phyloP scores from a whole-genome alignment of 2,329 filamentous ascomycete genomes.

The Tolypocladium nubicola region DNA sequence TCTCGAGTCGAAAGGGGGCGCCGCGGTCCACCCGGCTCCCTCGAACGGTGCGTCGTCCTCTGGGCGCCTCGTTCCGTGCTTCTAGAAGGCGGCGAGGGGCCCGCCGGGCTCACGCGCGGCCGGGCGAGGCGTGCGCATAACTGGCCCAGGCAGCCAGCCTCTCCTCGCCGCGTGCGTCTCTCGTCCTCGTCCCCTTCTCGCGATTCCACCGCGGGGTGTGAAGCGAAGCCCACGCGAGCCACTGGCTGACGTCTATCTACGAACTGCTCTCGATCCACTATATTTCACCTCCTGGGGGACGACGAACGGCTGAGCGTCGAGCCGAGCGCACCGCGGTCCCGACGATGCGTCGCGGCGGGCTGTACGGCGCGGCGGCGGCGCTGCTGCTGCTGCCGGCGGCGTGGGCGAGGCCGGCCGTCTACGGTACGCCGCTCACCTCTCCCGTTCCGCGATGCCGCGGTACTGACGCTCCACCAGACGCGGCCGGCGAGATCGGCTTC shows the following conservation, averaged over 20 bases:
- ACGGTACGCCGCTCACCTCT: not conserved
- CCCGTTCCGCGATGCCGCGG: too few relatives aligned
- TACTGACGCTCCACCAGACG: not conserved
- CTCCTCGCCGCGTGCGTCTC: not conserved
- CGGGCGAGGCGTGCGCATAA: not conserved
- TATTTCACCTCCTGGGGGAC: not conserved
- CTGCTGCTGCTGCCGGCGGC: conserved; percentile 5
- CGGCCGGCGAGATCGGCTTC: not conserved
- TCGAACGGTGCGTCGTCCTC: too few relatives aligned
- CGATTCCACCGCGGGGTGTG: not conserved
- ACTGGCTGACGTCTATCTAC: too few relatives aligned
- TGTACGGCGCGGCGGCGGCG: conserved; percentile 5
- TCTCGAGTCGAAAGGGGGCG: too few relatives aligned
- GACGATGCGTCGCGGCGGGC: not conserved
- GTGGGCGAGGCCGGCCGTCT: not conserved
- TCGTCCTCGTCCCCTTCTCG: not conserved
- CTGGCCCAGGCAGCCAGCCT: not conserved
- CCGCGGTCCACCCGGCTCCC: too few relatives aligned
- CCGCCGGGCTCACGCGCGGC: not conserved
- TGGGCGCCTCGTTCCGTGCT: not conserved
- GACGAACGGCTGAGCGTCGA: not conserved
- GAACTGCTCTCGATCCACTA: not conserved
- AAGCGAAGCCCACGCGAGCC: not conserved
- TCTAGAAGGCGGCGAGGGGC: not conserved
- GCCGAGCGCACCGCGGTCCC: too few relatives aligned